phyloP scores from a whole-genome alignment of 2,329 filamentous ascomycete species.

The Tolypocladium sp. region DNA sequence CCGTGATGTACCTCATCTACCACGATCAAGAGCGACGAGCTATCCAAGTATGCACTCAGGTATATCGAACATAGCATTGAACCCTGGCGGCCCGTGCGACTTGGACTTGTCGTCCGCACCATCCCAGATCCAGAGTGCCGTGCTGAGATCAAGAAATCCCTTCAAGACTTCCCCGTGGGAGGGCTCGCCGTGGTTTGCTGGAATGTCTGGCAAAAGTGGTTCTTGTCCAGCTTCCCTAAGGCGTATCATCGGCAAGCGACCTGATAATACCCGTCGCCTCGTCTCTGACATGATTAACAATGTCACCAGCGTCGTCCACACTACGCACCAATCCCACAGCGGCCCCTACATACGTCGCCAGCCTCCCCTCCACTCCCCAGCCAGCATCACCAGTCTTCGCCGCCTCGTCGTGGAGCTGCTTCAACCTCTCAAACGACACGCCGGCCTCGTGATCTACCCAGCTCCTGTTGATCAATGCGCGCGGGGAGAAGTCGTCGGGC shows the following conservation, averaged over 20 bases:
- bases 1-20: too few relatives aligned
- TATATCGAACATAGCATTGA: too few relatives aligned
- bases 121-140: too few relatives aligned
- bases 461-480: slow-evolving; percentile 27
- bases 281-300: slow-evolving; percentile 23
- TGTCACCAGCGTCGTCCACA: slow-evolving; percentile 26
- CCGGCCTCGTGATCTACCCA: slow-evolving; percentile 25
- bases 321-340: slow-evolving; percentile 32
- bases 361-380: slow-evolving; percentile 36
- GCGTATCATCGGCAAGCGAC: not conserved
- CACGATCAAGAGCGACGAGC: too few relatives aligned
- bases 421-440: slow-evolving; percentile 33
- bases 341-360: slow-evolving; percentile 41
- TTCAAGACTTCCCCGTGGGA: too few relatives aligned
- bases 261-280: slow-evolving; percentile 13
- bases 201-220: not conserved
- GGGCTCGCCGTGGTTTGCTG: not conserved
- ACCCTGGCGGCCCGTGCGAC: too few relatives aligned
- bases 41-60: too few relatives aligned
- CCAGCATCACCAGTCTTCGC: slow-evolving; percentile 29
- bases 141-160: too few relatives aligned
- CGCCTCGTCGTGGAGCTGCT: slow-evolving; percentile 30
- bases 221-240: too few relatives aligned
- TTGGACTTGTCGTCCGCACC: too few relatives aligned
- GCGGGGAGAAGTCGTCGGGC: slow-evolving; percentile 30